Base-by-base conservation (phyloP, 1,139 yeast species). In the Trichomonascaceae sp. region DNA sequence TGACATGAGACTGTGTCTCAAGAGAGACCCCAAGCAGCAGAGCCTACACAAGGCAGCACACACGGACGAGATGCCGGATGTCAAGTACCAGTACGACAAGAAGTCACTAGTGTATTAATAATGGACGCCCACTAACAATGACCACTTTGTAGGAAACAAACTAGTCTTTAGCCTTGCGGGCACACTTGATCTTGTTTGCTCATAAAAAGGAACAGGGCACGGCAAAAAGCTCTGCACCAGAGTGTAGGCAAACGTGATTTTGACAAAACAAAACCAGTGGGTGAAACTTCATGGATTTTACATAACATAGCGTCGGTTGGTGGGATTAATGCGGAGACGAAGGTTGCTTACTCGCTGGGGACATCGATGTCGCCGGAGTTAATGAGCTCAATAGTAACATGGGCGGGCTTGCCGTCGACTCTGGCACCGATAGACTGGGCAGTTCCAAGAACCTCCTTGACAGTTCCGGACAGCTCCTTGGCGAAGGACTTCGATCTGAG, bases 351-450 rank as follows among this genome's bases (percentile, higher is more conserved):
- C 23, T 20, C 23, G 6, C 9, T 8, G 23, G 23, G 23, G 48
- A 59, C 59, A 70, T 87, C 97, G 62, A 87, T 77, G 69, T 84
- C 95, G 71, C 98, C 98, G 68, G 80, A 89, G 72, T 87, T 76
- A 67, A 87, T 87, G 67, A 89, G 95, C 57, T 85, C 97, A 62
- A 85, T 85, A 71, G 89, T 79, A 67, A 82, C 97, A 67, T 89
- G 98, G 57, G 99, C 96, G 77, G 89, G 89, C 78, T 89, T 87
- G 71, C 89, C 93, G 69, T 87, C 89, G 64, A 89, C 96, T 73
- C 95, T 85, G 51, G 75, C 94, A 60, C 97, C 97, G 60, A 89
- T 93, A 52, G 96, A 85, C 74, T 89, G 97, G 59, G 97, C 96
- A 67, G 97, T 89, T 69, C 99, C 99, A 66, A 89, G 81, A 64